Evolutionary conservation across 805 yeast genomes (phyloP).

Genomic region (Myxozyma mucilagina): DNA sequence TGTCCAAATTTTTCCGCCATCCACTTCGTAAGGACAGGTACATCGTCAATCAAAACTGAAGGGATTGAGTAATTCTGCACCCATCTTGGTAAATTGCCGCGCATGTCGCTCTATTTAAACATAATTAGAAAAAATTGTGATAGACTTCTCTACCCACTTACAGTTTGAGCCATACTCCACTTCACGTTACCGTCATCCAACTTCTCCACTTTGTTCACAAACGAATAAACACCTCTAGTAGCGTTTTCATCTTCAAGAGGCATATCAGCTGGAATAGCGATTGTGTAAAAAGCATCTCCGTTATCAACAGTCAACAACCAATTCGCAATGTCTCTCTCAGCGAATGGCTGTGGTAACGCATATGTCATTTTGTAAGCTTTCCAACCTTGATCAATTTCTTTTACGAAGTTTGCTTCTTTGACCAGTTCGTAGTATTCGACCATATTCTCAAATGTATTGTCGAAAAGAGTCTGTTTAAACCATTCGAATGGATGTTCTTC

Average conservation of each 20-base stretch:
- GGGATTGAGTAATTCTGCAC: conserved; percentile 24
- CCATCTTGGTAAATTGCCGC: conserved; percentile 27
- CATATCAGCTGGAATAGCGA: conserved; percentile 24
- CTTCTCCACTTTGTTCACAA: conserved; percentile 14
- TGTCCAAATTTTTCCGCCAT: conserved; percentile 19
- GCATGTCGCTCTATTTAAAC: conserved; percentile 26
- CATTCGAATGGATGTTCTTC: conserved; percentile 16
- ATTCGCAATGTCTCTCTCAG: conserved; percentile 19
- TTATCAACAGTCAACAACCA: conserved; percentile 13
- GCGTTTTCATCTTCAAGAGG: conserved; percentile 10
- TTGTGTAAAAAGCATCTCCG: conserved; percentile 7
- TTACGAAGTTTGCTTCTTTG: not conserved
- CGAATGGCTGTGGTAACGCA: conserved; percentile 23
- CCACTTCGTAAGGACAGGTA: conserved; percentile 16
- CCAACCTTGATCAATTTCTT: conserved; percentile 9
- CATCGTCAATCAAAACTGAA: conserved; percentile 19
- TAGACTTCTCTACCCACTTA: not conserved
- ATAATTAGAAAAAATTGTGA: not conserved
- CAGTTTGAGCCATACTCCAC: conserved; percentile 24
- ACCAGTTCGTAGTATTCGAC: conserved; percentile 23
- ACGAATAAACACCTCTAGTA: conserved; percentile 22
- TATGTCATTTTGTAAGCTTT: conserved; percentile 13
- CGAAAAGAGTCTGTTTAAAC: conserved; percentile 20
- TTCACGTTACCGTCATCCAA: conserved; percentile 8
- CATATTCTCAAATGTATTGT: conserved; percentile 19